Conservation (phyloP, 257 asterid species). For the Primulina eburnea region DNA sequence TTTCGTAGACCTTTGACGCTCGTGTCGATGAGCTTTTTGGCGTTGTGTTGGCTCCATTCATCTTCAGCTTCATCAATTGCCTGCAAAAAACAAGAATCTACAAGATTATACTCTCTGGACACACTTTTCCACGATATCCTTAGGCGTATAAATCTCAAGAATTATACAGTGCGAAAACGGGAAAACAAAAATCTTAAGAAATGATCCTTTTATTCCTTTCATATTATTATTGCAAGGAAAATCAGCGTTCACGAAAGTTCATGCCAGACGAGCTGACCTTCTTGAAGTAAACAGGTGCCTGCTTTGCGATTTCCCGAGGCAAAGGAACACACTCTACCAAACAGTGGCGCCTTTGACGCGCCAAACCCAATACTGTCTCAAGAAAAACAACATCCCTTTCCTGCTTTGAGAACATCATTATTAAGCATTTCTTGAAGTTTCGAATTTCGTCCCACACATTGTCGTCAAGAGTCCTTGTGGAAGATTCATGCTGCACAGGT, state of each 20-base stretch:
- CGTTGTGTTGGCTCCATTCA: conserved; percentile 97
- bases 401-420: conserved; percentile 88
- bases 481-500: conserved; percentile 70
- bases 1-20: conserved; percentile 76
- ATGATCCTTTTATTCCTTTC: not conserved
- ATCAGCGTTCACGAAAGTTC: conserved; percentile 7
- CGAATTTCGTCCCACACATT: conserved; percentile 93
- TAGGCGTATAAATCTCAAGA: not conserved
- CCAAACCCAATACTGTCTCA: conserved; percentile 84
- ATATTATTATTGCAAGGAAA: not conserved
- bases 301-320: conserved; percentile 73
- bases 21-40: conserved; percentile 93
- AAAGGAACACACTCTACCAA: conserved; percentile 87
- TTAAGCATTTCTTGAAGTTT: conserved; percentile 95
- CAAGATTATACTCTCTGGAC: not conserved
- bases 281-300: conserved; percentile 91
- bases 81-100: conserved; percentile 29
- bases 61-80: conserved; percentile 98
- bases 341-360: conserved; percentile 81
- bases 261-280: conserved; percentile 50
- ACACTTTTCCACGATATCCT: too few species aligned
- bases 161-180: not conserved
- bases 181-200: not conserved
- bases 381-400: conserved; percentile 77
- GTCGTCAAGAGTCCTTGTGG: conserved; percentile 78